A percentile compares a stretch with the other conserved stretches of the same genome.
These are phyloP conservation scores for Podospora comata DNA, from an alignment of 495 filamentous ascomycete species.

Conservation along the genomic window DNA sequence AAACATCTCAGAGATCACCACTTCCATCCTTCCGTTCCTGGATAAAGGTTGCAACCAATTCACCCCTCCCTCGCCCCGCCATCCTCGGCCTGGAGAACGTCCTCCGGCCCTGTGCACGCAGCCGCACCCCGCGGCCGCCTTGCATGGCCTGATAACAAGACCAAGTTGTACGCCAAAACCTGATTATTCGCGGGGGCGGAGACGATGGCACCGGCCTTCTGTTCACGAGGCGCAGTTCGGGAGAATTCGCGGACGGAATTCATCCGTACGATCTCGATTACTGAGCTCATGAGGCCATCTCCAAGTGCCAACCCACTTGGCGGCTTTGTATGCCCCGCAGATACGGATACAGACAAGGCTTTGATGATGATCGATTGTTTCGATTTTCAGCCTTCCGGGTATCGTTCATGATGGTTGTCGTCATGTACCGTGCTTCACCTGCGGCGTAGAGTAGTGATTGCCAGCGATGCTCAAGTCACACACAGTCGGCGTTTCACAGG, in stretches of 20 bases:
- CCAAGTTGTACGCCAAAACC: not conserved
- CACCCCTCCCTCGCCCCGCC: not conserved
- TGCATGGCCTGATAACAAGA: not conserved
- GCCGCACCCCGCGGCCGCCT: not conserved
- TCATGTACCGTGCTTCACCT: not conserved
- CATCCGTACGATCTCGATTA: not conserved
- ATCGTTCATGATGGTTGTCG: not conserved
- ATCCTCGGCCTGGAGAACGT: too few species aligned
- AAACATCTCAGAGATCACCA: not conserved
- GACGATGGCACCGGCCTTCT: not conserved
- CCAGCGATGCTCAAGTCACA: not conserved
- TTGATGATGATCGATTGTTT: not conserved
- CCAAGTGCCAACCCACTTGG: not conserved
- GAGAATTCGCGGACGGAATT: not conserved
- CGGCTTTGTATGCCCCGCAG: not conserved
- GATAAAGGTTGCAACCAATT: not conserved
- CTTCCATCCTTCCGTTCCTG: not conserved
- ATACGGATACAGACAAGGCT: not conserved
- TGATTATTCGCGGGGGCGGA: not conserved
- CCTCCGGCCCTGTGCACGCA: too few species aligned
- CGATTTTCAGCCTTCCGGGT: not conserved
- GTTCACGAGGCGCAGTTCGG: not conserved
- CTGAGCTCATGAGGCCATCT: not conserved
- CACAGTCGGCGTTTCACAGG: not conserved
- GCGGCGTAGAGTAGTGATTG: slow-evolving; percentile 1